Evolutionary conservation across 1,284 basidiomycete genomes (phyloP).

Genomic region (Violaceomyces palustris): DNA sequence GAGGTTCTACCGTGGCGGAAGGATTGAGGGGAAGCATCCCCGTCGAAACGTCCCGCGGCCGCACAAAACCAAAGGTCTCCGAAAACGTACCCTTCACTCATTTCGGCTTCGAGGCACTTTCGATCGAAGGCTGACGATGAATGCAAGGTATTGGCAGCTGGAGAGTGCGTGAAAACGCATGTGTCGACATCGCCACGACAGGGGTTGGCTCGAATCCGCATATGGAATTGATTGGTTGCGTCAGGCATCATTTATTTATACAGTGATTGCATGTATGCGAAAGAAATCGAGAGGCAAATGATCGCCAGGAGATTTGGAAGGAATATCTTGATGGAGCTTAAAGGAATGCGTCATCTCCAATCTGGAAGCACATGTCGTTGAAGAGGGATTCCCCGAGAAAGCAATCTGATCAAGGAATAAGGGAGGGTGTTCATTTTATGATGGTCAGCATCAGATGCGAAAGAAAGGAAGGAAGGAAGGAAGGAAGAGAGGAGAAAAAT

Average conservation of each 20-base stretch:
- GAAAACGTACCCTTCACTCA: slow-evolving; percentile 15
- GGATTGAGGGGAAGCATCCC: not conserved
- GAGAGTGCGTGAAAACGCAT: no score
- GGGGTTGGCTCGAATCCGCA: no score
- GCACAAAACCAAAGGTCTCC: not conserved
- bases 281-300: no score
- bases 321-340: no score
- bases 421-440: not conserved
- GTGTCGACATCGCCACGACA: no score
- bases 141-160: no score
- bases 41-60: not conserved
- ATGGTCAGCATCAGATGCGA: not conserved
- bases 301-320: no score
- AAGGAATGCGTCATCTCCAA: no score
- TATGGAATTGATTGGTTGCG: no score
- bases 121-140: slow-evolving; percentile 19
- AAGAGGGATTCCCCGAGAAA: slow-evolving; percentile 24
- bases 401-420: slow-evolving; percentile 8
- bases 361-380: slow-evolving; percentile 33
- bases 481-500: not conserved
- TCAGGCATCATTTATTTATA: no score
- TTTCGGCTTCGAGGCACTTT: slow-evolving; percentile 23
- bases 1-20: not conserved
- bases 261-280: no score
- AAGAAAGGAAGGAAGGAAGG: not conserved